These are phyloP conservation scores for Fraxinus dipetala DNA, from an alignment of 305 asterid species.

Conservation along the genomic window DNA sequence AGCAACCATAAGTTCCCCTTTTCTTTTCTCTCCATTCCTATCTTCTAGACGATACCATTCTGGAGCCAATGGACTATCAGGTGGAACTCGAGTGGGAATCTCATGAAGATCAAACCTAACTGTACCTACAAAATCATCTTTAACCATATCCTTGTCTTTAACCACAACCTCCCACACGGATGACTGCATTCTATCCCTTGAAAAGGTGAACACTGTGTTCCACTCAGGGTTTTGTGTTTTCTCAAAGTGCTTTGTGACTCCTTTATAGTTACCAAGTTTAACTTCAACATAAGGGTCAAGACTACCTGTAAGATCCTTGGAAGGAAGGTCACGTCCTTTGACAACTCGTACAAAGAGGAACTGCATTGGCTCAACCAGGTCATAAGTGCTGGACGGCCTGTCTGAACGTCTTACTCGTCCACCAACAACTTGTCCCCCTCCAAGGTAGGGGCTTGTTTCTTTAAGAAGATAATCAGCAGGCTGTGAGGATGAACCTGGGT, in stretches of 20 bases:
- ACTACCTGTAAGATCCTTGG: constrained; percentile 67
- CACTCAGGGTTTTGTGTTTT: constrained; percentile 72
- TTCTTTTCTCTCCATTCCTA: constrained; percentile 58
- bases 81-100: constrained; percentile 79
- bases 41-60: constrained; percentile 81
- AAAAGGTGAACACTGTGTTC: constrained; percentile 80
- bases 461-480: constrained; percentile 64
- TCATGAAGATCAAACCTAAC: constrained; percentile 68
- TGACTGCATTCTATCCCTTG: constrained; percentile 74
- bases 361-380: constrained; percentile 92
- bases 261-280: constrained; percentile 84
- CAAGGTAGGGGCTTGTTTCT: constrained; percentile 85
- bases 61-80: constrained; percentile 96
- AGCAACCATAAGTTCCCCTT: constrained; percentile 84
- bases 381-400: constrained; percentile 59
- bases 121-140: constrained; percentile 72
- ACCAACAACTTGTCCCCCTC: constrained; percentile 73
- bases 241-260: constrained; percentile 75
- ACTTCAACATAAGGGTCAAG: constrained; percentile 92
- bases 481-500: constrained; percentile 48
- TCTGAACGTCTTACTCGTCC: constrained; percentile 62
- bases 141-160: constrained; percentile 69
- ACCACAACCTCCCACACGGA: constrained; percentile 66
- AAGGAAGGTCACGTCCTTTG: constrained; percentile 75
- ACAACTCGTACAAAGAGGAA: constrained; percentile 85